Base-by-base conservation (phyloP, 225 moss, liverwort and hornwort species). In the Marchantia polymorpha region DNA sequence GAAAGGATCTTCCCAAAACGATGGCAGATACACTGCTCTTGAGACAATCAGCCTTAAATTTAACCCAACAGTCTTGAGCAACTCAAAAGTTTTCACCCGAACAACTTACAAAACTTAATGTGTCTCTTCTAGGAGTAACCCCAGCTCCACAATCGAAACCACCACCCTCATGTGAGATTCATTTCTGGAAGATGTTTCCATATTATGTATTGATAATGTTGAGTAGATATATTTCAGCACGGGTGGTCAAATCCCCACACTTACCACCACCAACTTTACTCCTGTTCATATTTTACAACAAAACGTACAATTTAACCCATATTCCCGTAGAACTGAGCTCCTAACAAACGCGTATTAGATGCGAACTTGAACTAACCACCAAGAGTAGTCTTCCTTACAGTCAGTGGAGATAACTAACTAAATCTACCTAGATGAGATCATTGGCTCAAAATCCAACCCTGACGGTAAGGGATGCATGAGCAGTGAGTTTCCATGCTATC, bases 211-310 rank as follows among this genome's bases (percentile, higher is more conserved):
- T 39, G 39, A 39, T 39, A 39, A 39, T 5, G 39, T 39, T 39
- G 39, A 39, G 39, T 39, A 39, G 39, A 58, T 20, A 14, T 65
- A n/a, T 73, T 7, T 54, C 53, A 29, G 53, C 14, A 73, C 49
- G 27, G 53, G 73, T 54, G 73, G 52, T 59, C 58, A 69, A 7
- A 25, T 60, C 60, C 5, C 69, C 49, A 70, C 30, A 64, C 58
- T 61, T 54, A 73, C 53, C 69, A 58, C 79, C 74, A 75, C 79
- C 73, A 49, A 30, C 50, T 78, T 53, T 4, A 52, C 15, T 69
- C 30, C 25, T 73, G 14, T 69, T 70, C 69, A 59, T 68, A 77
- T 80, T 70, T 69, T 80, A 83, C 80, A 83, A 79, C 23, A 46
- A 72, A 50, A 69, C 74, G 67, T 75, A 61, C 60, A 79, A 51